phyloP scores from a whole-genome alignment of 2,329 filamentous ascomycete species.

The Stagonosporopsis chrysanthemi region DNA sequence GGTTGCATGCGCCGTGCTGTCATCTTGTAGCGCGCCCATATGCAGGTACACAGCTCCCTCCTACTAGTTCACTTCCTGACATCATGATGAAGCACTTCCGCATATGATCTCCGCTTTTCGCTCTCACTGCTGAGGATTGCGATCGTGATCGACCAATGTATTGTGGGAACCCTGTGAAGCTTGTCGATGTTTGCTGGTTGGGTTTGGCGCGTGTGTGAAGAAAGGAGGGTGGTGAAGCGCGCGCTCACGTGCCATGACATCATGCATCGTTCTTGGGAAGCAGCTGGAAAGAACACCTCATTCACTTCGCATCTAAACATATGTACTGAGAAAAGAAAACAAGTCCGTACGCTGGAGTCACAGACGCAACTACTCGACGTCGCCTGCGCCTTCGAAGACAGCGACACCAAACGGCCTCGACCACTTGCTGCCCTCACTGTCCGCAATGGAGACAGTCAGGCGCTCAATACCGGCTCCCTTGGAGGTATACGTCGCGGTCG shows the following conservation, averaged over 20 bases:
- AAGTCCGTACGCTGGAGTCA: neutral
- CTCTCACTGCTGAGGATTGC: neutral
- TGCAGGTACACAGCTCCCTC: conserved; percentile 17
- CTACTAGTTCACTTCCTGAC: conserved; percentile 17
- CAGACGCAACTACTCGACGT: neutral
- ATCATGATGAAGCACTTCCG: conserved; percentile 20
- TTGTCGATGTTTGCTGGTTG: neutral
- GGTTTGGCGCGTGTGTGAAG: neutral
- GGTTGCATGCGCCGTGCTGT: neutral
- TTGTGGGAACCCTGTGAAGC: neutral
- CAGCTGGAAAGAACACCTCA: neutral
- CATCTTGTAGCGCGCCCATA: conserved; percentile 15
- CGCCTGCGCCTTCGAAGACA: conserved; percentile 20
- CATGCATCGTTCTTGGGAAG: neutral
- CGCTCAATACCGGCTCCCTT: conserved; percentile 17
- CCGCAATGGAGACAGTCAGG: conserved; percentile 14
- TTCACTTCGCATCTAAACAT: neutral
- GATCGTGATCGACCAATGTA: neutral
- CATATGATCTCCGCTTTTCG: conserved; percentile 10
- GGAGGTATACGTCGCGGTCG: conserved; percentile 20
- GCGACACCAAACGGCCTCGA: conserved; percentile 20
- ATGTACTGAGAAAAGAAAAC: neutral
- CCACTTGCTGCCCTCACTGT: conserved; percentile 23
- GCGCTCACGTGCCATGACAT: conserved; percentile 19
- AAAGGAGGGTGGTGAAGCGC: neutral